Percentiles rank a stretch among this genome's conserved stretches.
These are phyloP conservation scores for Aeschynomene evenia DNA, from an alignment of 306 rosid species.

Conservation along the genomic window DNA sequence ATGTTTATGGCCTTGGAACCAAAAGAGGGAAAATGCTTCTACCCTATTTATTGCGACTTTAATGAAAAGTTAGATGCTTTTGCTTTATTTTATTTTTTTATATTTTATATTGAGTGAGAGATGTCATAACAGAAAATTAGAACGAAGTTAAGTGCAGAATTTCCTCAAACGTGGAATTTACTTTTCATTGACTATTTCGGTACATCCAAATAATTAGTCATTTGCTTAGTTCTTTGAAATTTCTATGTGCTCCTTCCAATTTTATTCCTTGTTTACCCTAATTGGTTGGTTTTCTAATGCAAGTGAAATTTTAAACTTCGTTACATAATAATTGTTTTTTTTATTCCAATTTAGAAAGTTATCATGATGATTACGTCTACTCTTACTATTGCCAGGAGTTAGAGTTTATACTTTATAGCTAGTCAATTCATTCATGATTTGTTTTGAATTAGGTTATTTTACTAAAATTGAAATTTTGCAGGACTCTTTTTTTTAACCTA, in stretches of 20 bases:
- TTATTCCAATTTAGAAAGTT: neutral
- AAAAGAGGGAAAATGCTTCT: neutral
- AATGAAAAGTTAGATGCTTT: neutral
- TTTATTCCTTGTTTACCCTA: slow-evolving; percentile 13
- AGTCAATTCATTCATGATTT: no score
- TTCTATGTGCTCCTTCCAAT: neutral
- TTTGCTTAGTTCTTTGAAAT: neutral
- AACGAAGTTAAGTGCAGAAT: neutral
- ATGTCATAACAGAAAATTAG: neutral
- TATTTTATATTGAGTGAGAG: no score
- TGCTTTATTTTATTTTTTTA: no score
- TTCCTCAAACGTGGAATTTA: slow-evolving; percentile 7
- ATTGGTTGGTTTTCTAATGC: neutral
- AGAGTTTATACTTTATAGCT: no score
- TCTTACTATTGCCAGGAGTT: no score
- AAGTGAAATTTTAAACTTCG: neutral
- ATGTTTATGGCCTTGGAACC: no score
- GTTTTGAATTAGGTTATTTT: no score
- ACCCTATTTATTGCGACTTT: neutral
- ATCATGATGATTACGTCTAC: no score
- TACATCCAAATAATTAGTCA: neutral
- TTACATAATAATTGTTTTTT: neutral
- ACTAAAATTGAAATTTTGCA: no score
- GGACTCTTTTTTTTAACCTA: no score
- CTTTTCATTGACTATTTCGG: neutral